A percentile compares a stretch with the other conserved stretches of the same genome.
Evolutionary conservation across 257 asterid genomes (phyloP).

Genomic region (Capsicum pubescens): DNA sequence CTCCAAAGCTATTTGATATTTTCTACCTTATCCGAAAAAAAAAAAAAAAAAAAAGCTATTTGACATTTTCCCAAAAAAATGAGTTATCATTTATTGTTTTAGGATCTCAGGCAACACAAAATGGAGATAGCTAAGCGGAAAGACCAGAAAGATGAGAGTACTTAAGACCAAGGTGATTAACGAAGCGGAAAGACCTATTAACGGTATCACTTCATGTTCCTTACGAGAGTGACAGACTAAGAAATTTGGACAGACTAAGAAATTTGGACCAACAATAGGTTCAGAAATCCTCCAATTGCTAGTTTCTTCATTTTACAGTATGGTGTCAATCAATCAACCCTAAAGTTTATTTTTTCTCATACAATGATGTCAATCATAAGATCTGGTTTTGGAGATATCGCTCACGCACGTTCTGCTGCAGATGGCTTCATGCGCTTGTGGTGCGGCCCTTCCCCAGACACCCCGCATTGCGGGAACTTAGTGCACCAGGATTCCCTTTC

Average conservation of each 20-base stretch:
- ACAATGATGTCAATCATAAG: not conserved
- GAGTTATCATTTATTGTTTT: not conserved
- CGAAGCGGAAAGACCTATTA: not conserved
- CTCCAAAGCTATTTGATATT: not conserved
- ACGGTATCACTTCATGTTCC: not conserved
- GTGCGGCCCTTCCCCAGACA: not conserved
- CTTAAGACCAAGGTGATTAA: not conserved
- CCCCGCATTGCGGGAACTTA: not conserved
- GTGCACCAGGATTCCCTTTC: not conserved
- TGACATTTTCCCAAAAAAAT: not conserved
- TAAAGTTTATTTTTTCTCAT: slow-evolving; percentile 3
- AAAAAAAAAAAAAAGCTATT: not conserved
- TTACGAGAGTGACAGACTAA: not conserved
- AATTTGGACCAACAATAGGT: not conserved
- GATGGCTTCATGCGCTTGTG: slow-evolving; percentile 19
- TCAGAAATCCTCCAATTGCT: not conserved
- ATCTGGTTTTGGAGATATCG: not conserved
- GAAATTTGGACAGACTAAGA: not conserved
- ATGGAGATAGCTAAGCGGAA: not conserved
- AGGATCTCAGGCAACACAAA: not conserved
- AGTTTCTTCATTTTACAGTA: slow-evolving; percentile 8
- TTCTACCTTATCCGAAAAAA: too few species aligned
- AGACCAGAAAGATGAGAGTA: slow-evolving; percentile 7
- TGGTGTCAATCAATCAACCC: slow-evolving; percentile 1
- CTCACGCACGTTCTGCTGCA: not conserved